These are phyloP conservation scores for Globisporangium spiculum DNA, from an alignment of 352 stramenopile species.

Conservation along the genomic window DNA sequence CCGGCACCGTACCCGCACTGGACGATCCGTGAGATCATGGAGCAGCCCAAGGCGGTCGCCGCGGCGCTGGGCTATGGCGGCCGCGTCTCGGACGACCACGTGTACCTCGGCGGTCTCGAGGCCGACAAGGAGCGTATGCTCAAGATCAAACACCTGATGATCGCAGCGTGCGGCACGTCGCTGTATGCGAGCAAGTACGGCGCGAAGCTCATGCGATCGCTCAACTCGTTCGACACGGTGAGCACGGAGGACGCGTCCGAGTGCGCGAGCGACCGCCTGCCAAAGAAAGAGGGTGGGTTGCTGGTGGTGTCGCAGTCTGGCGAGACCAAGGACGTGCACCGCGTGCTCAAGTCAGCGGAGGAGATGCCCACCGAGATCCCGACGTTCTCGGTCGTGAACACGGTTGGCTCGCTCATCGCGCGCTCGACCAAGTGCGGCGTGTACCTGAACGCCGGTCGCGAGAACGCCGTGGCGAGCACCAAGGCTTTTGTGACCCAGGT, in stretches of 20 bases:
- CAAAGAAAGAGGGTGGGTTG: slow-evolving; percentile 85
- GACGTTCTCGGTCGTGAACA: slow-evolving; percentile 96
- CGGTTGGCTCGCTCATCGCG: slow-evolving; percentile 97
- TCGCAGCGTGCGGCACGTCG: slow-evolving; percentile 94
- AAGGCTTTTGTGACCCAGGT: slow-evolving; percentile 99
- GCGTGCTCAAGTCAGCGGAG: slow-evolving; percentile 90
- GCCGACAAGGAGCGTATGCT: slow-evolving; percentile 88
- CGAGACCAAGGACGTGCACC: slow-evolving; percentile 97
- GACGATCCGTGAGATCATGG: slow-evolving; percentile 95
- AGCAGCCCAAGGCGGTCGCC: slow-evolving; percentile 96
- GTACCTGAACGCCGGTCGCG: slow-evolving; percentile 97
- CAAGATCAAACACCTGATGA: slow-evolving; percentile 92
- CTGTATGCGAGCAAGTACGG: slow-evolving; percentile 95
- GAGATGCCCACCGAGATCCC: slow-evolving; percentile 65
- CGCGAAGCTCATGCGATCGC: slow-evolving; percentile 96
- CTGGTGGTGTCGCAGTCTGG: slow-evolving; percentile 97
- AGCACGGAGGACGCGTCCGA: slow-evolving; percentile 91
- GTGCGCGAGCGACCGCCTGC: slow-evolving; percentile 86
- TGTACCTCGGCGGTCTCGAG: slow-evolving; percentile 94
- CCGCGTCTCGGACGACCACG: slow-evolving; percentile 90
- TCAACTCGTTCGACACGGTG: slow-evolving; percentile 93
- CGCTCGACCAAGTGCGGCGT: slow-evolving; percentile 92
- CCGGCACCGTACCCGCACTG: slow-evolving; percentile 95
- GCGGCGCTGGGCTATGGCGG: slow-evolving; percentile 93
- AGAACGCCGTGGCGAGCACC: slow-evolving; percentile 98